phyloP scores from a whole-genome alignment of 306 rosid genomes.

The Mimosa pudica region DNA sequence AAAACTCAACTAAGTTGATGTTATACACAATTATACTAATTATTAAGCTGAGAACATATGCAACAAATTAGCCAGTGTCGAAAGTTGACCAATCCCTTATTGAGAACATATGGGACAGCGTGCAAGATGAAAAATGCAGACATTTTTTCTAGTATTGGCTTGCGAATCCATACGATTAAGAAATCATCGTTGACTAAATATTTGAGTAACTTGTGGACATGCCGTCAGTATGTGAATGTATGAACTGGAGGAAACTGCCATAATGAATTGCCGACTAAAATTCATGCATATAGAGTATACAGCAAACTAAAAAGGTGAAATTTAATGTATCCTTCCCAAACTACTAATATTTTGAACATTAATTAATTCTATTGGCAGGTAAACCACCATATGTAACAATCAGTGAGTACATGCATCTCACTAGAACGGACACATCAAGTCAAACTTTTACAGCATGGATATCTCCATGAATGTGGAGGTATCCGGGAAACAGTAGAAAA shows the following conservation, averaged over 20 bases:
- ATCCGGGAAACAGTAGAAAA: neutral
- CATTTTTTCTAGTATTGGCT: neutral
- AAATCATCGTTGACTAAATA: neutral
- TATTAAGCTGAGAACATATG: no score
- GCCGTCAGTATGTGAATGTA: neutral
- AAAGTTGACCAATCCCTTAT: neutral
- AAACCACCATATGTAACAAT: constrained; percentile 2
- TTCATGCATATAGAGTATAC: neutral
- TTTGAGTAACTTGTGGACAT: neutral
- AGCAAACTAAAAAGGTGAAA: neutral
- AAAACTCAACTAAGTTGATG: no score
- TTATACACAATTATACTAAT: no score
- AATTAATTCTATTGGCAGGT: neutral
- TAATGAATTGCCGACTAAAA: neutral
- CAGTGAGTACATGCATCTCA: neutral
- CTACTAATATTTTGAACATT: neutral
- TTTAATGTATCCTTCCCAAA: neutral
- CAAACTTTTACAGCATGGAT: neutral
- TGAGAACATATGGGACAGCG: no score
- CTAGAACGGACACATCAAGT: neutral
- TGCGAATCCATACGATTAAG: neutral
- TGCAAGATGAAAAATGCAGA: neutral
- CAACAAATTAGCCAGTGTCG: neutral
- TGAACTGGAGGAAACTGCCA: neutral
- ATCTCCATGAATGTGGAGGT: neutral